Base-by-base conservation (phyloP, 176 grass and related monocot species). In the Rhynchospora breviuscula region DNA sequence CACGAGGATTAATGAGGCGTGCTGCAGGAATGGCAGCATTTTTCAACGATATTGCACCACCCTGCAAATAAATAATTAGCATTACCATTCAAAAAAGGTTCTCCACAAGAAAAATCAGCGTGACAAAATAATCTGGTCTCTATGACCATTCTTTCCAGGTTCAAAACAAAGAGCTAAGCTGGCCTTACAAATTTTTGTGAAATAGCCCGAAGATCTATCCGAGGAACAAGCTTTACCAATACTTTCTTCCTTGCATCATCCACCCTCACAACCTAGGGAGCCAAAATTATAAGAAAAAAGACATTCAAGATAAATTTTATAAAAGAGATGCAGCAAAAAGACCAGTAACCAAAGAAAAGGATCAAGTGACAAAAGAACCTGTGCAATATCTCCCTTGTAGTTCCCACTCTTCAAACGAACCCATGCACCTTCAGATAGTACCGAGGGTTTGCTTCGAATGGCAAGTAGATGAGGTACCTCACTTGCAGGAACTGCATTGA, bases 341-440 rank as follows among this genome's bases (percentile, higher is more conserved):
- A 26, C 49, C 29, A 23, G 57, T 9, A 35, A 81, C 59, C 53
- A 49, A 81, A 44, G 84, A 77, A 35, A 1, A 9, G 62, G 31
- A 79, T 29, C 19, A 52, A 82, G 6, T 22, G 25, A 61, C 65
- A 17, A 78, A 51, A 8, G 64, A 80, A 95, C 96, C 93, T 95
- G 89, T 79, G 93, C 93, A 59, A 99, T 87, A 76, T 99, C 96
- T 80, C 89, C 93, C 95, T 99, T 99, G 83, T 99, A 99, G 73
- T 93, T 99, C 44, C 96, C 96, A 86, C 44, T 90, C 81, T 95
- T 99, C 86, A 99, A 65, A 72, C 89, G 93, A 58, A 99, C 91
- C 96, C 96, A 99, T 85, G 91, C 84, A 84, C 93, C 96, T 66
- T 65, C 63, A 88, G 93, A 91, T 84, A 93, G 54, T 80, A 85